Evolutionary conservation across 305 asterid genomes (phyloP), one percentile per base, ranked within the genome.

Genomic region (Fraxinus latifolia): DNA sequence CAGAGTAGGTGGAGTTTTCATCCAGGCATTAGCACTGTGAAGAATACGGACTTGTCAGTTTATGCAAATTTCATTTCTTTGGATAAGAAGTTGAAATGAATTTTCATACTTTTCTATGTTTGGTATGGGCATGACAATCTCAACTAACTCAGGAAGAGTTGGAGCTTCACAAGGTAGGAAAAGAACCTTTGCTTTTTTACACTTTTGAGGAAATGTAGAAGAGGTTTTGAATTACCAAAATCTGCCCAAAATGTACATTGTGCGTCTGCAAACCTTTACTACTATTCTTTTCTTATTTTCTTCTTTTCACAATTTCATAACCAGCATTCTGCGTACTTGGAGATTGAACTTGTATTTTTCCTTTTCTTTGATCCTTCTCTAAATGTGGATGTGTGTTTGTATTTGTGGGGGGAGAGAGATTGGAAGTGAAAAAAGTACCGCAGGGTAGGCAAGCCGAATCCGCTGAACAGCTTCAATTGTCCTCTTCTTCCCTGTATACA

Each of bases 401-500:
- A n/a, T 21, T 6, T 21, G 6, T 1, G 8, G 36, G 1, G 82
- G 19, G 83, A 72, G 82, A 23, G 77, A 71, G 80, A 62, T 83
- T 65, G 82, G 65, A 55, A 47, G 77, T 3, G 62, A 12, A 77
- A 82, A 29, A 34, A 15, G 67, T 92, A 96, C 99, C 83, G 90
- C 91, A 55, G 98, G 99, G 87, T 88, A 96, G 82, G 95, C 97
- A 80, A 94, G 94, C 58, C 97, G 97, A 82, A 92, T 91, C 75
- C 97, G 91, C 88, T 96, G 91, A 80, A 96, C 97, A 83, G 98
- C 98, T 81, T 96, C 95, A 31, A 84, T 47, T 60, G 99, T 92
- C 86, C 80, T 91, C 79, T 86, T 68, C 83, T 88, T 93, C 55
- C 91, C 99, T 1, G 94, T 85, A 85, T 96, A 94, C 99, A 93